These are phyloP conservation scores for Coprinopsis marcescibilis DNA, from an alignment of 768 basidiomycete genomes.

Conservation along the genomic window DNA sequence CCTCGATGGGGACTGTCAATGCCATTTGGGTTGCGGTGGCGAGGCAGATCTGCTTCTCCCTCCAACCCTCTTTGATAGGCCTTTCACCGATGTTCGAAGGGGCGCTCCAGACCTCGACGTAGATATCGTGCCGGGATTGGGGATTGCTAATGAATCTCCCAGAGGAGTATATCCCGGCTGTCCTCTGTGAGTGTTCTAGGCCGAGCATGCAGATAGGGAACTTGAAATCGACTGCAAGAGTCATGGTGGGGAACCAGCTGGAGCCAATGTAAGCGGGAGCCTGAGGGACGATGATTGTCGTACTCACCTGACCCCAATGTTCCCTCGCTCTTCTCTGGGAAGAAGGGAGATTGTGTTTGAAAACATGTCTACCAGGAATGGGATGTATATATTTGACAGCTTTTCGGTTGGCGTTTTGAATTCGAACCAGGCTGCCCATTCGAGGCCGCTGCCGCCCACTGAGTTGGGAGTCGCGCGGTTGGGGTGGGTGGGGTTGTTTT, in stretches of 20 bases:
- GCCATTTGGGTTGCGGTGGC: conserved; percentile 60
- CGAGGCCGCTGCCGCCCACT: conserved; percentile 47
- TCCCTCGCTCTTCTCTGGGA: conserved; percentile 38
- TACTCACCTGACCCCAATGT: conserved; percentile 26
- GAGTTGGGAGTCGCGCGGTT: conserved; percentile 32
- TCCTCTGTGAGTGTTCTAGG: conserved; percentile 45
- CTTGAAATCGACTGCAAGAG: conserved; percentile 59
- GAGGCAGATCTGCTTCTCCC: conserved; percentile 58
- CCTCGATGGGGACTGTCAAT: conserved; percentile 18
- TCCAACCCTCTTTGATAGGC: conserved; percentile 40
- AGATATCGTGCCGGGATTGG: conserved; percentile 50
- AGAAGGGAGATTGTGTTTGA: conserved; percentile 40
- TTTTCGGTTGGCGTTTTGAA: conserved; percentile 36
- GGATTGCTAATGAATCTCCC: conserved; percentile 50
- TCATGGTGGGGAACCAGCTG: conserved; percentile 61
- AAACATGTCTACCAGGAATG: conserved; percentile 55
- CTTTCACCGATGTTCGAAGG: conserved; percentile 50
- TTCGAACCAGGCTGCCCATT: conserved; percentile 57
- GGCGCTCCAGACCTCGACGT: conserved; percentile 63
- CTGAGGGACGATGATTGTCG: not conserved
- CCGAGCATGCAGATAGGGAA: conserved; percentile 32
- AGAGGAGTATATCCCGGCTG: conserved; percentile 50
- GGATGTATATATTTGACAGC: conserved; percentile 42
- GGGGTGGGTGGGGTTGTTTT: conserved; percentile 32
- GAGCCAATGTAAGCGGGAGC: not conserved